Conservation (phyloP, 305 asterid species). For the Fraxinus sp. region DNA sequence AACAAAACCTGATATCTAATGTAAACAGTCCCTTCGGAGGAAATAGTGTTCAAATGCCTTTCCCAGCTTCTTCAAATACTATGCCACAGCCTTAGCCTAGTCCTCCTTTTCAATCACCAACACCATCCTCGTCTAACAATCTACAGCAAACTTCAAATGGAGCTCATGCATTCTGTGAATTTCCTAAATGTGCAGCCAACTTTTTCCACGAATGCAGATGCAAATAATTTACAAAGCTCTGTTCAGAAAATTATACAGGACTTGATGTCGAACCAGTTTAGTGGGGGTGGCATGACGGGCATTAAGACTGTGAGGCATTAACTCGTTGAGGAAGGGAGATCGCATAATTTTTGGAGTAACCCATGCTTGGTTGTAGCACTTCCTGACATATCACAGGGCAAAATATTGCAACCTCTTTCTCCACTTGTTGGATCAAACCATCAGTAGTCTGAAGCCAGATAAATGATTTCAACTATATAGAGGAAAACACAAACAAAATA, state of each 20-base stretch:
- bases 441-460: constrained; percentile 52
- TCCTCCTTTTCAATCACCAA: constrained; percentile 47
- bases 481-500: background rate
- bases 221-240: constrained; percentile 67
- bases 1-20: constrained; percentile 43
- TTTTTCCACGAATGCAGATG: constrained; percentile 54
- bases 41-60: constrained; percentile 56
- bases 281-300: constrained; percentile 51
- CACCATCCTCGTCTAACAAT: constrained; percentile 60
- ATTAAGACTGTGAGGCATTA: constrained; percentile 44
- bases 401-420: constrained; percentile 50
- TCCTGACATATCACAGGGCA: constrained; percentile 49
- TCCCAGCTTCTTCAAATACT: constrained; percentile 51
- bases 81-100: constrained; percentile 36
- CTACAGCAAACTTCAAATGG: constrained; percentile 48
- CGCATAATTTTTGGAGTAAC: constrained; percentile 40
- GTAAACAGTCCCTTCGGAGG: constrained; percentile 46
- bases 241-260: constrained; percentile 77
- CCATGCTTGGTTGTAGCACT: constrained; percentile 35
- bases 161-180: constrained; percentile 31
- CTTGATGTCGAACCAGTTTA: constrained; percentile 61
- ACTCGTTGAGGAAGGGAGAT: constrained; percentile 46
- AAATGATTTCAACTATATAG: constrained; percentile 39
- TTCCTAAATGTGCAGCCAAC: constrained; percentile 60
- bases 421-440: constrained; percentile 53